These are phyloP conservation scores for Daldinia childiae DNA, from an alignment of 495 filamentous ascomycete genomes.

Conservation along the genomic window DNA sequence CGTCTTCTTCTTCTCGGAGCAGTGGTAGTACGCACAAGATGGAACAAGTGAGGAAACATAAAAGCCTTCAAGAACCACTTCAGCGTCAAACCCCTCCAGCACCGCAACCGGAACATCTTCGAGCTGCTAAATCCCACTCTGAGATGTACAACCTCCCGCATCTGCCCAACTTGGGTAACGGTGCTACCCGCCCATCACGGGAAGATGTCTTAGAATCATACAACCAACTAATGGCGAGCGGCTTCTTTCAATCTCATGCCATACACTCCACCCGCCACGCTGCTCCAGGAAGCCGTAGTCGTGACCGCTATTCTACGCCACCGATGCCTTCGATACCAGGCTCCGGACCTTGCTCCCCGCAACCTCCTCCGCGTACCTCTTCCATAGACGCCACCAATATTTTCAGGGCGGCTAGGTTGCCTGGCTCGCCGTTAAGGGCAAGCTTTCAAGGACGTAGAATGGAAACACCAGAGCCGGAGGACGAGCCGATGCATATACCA, in stretches of 20 bases:
- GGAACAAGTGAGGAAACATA: slow-evolving; percentile 36
- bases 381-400: slow-evolving; percentile 22
- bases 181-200: slow-evolving; percentile 48
- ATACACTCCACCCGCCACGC: slow-evolving; percentile 58
- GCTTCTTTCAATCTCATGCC: slow-evolving; percentile 60
- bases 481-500: slow-evolving; percentile 8
- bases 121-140: slow-evolving; percentile 42
- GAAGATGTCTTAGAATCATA: slow-evolving; percentile 60
- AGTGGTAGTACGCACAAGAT: slow-evolving; percentile 20
- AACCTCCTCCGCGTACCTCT: slow-evolving; percentile 28
- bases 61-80: slow-evolving; percentile 38
- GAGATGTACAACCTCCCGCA: slow-evolving; percentile 43
- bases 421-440: slow-evolving; percentile 23
- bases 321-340: slow-evolving; percentile 38
- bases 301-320: slow-evolving; percentile 26
- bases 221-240: slow-evolving; percentile 54
- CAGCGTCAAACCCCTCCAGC: slow-evolving; percentile 12
- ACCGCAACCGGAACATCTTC: slow-evolving; percentile 36
- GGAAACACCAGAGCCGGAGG: slow-evolving; percentile 3
- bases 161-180: slow-evolving; percentile 20
- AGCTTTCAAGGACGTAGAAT: slow-evolving; percentile 9
- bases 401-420: not conserved
- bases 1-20: slow-evolving; percentile 1
- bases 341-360: slow-evolving; percentile 24
- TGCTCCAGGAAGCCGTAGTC: slow-evolving; percentile 20